Evolutionary conservation across 108 stramenopile species (phyloP), one percentile per base, ranked within the genome.

Genomic region (Nannochloropsis granulata): DNA sequence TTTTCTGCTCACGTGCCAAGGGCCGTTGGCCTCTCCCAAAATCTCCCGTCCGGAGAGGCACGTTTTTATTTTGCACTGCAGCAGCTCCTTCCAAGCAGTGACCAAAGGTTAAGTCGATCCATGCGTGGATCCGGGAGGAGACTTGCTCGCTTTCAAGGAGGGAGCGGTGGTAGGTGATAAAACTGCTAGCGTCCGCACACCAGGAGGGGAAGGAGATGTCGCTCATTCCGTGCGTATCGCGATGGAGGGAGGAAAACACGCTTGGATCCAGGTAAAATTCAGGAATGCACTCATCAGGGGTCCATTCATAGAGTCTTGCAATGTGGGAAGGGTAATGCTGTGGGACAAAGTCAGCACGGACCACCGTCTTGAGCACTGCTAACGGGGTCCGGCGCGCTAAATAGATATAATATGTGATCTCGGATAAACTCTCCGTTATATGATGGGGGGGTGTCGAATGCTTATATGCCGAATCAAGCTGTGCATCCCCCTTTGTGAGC

Each of bases 91-190:
- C n/a, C 24, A 92, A 87, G 34, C 87, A 89, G 46, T 88, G 82
- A 25, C 93, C 93, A 44, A 93, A 93, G 81, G 87, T 93, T 12
- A 93, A 44, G 83, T 93, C 93, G 34, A 93, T 92, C 93, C 93
- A 93, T 80, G 78, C 86, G 86, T 93, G 93, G 2, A 93, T 80
- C 19, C 82, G 45, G 13, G 44, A 42, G 43, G 92, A 92, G 44
- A 93, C 93, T 11, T 82, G 26, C 43, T 89, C 83, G 43, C 87
- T 85, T 81, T 93, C 92, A 26, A 93, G 90, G 24, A 93, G 82
- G 13, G 84, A 45, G 44, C 92, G 88, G 85, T 92, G 92, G 79
- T 93, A 92, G 13, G 26, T 23, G 21, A 90, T 84, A 78, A 92
- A 91, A 9, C 83, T 88, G 43, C 82, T 44, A 16, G 91, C 24